These are phyloP conservation scores for Naganishia kalamii DNA, from an alignment of 768 basidiomycete genomes.

Conservation along the genomic window DNA sequence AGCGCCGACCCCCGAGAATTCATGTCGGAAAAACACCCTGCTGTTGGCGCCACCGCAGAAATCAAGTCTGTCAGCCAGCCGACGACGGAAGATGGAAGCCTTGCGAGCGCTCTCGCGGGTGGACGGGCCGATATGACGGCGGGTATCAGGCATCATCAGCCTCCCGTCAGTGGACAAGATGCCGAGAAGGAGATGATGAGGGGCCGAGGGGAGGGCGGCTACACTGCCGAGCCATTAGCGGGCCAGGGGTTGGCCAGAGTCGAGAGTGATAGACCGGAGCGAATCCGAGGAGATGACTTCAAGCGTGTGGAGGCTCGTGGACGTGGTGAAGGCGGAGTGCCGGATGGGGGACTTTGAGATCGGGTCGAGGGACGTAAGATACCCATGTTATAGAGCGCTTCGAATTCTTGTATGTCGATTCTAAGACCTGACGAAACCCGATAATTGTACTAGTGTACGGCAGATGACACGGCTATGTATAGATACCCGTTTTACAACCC, in stretches of 20 bases:
- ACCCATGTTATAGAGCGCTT: not conserved
- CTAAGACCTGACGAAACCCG: not conserved
- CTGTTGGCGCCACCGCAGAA: conserved; percentile 1
- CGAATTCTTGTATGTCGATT: conserved; percentile 1
- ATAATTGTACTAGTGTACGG: conserved; percentile 6
- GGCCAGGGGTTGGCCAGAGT: not conserved
- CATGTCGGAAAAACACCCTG: not conserved
- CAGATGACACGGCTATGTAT: not conserved
- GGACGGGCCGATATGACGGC: not conserved
- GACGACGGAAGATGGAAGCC: conserved; percentile 11
- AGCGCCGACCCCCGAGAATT: conserved; percentile 10
- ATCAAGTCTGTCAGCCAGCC: conserved; percentile 14
- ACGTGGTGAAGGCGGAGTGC: conserved; percentile 19
- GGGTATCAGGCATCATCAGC: not conserved
- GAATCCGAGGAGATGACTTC: conserved; percentile 20
- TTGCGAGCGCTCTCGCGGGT: not conserved
- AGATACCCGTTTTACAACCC: not conserved
- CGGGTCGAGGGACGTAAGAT: not conserved
- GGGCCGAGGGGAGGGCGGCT: conserved; percentile 11
- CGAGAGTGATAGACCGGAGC: conserved; percentile 4
- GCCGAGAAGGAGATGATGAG: conserved; percentile 10
- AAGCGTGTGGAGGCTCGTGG: conserved; percentile 14
- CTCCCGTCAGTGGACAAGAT: not conserved
- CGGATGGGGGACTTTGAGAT: not conserved
- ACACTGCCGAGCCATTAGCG: not conserved